phyloP scores from a whole-genome alignment of 208 protist genomes.

The Herpetomonas muscarum region DNA sequence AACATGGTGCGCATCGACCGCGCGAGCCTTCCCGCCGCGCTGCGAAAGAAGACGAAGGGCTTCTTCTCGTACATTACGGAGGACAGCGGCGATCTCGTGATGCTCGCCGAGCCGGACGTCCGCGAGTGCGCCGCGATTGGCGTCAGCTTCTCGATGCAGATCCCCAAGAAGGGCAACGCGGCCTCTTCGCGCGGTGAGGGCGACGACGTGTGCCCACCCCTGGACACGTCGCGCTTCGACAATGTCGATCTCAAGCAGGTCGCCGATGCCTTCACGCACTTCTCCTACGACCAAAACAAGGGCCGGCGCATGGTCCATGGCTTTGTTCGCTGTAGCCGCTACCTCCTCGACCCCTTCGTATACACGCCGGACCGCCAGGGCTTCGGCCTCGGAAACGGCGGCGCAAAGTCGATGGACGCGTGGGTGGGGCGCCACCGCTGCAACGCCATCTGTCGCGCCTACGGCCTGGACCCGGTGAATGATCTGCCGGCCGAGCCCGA shows the following conservation, averaged over 20 bases:
- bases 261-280: slow-evolving; percentile 76
- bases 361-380: slow-evolving; percentile 41
- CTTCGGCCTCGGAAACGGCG: slow-evolving; percentile 59
- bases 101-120: slow-evolving; percentile 63
- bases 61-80: slow-evolving; percentile 61
- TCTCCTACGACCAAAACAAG: slow-evolving; percentile 30
- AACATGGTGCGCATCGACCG: slow-evolving; percentile 38
- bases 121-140: slow-evolving; percentile 40
- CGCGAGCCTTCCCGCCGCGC: slow-evolving; percentile 18
- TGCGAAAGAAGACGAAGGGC: slow-evolving; percentile 15
- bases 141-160: slow-evolving; percentile 39
- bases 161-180: slow-evolving; percentile 9
- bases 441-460: slow-evolving; percentile 39
- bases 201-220: slow-evolving; percentile 18
- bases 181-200: not conserved
- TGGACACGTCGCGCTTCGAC: slow-evolving; percentile 15
- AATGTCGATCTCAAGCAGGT: slow-evolving; percentile 27
- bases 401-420: slow-evolving; percentile 32
- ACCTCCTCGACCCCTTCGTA: slow-evolving; percentile 61
- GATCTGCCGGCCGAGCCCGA: not conserved
- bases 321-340: slow-evolving; percentile 40
- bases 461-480: slow-evolving; percentile 12
- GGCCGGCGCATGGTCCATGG: slow-evolving; percentile 37
- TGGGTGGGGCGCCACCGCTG: slow-evolving; percentile 49
- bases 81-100: slow-evolving; percentile 44